phyloP scores from a whole-genome alignment of 192 early-diverging fungal species.

The Mortierella hygrophila region DNA sequence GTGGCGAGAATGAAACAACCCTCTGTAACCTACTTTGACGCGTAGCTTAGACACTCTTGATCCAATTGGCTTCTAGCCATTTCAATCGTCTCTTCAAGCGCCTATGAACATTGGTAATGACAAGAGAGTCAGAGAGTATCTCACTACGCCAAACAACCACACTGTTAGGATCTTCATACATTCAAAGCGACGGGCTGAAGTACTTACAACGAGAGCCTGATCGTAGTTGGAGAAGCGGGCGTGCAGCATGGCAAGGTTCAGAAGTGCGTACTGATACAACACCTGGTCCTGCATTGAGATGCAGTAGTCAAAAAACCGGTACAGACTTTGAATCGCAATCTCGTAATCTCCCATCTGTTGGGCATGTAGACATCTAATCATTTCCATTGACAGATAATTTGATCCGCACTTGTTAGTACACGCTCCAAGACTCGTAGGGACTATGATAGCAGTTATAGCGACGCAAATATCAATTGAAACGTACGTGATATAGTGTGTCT shows the following conservation, averaged over 20 bases:
- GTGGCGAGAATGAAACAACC: no score
- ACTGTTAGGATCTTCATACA: neutral
- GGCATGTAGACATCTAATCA: constrained; percentile 45
- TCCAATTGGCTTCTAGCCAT: constrained; percentile 59
- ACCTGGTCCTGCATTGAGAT: constrained; percentile 36
- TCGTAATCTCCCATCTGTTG: constrained; percentile 58
- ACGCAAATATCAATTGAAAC: neutral
- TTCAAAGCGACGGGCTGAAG: neutral
- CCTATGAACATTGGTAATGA: constrained; percentile 27
- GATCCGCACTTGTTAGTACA: neutral
- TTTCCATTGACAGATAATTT: neutral
- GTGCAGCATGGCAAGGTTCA: constrained; percentile 60
- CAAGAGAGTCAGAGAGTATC: neutral
- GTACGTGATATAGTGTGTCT: constrained; percentile 57
- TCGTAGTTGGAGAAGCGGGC: constrained; percentile 58
- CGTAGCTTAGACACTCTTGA: constrained; percentile 60
- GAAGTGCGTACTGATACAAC: constrained; percentile 59
- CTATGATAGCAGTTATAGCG: neutral
- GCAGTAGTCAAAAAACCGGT: constrained; percentile 59
- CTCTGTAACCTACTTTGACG: constrained; percentile 46
- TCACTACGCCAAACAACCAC: neutral
- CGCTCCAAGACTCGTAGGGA: neutral
- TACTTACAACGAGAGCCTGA: constrained; percentile 54
- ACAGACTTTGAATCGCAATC: constrained; percentile 52
- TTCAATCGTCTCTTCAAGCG: constrained; percentile 55